Evolutionary conservation across 805 yeast species (phyloP).

Genomic region (Yarrowia osloensis): DNA sequence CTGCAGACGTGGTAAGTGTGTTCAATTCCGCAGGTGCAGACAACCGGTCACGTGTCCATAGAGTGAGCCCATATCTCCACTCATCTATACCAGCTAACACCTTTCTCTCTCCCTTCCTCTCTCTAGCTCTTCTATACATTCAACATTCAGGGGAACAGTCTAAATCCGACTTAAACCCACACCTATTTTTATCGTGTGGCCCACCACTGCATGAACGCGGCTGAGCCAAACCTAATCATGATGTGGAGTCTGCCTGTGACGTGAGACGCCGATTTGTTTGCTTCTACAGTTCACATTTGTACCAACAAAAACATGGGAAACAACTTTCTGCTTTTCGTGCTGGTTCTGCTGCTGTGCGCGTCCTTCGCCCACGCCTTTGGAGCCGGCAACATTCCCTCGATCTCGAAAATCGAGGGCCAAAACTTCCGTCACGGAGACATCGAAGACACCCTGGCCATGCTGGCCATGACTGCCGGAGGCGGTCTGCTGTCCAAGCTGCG

Average conservation of each 20-base stretch:
- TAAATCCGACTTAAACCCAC: not conserved
- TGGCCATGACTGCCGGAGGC: constrained; percentile 35
- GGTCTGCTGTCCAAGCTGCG: constrained; percentile 32
- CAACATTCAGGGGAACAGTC: no score
- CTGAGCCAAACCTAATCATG: constrained; percentile 24
- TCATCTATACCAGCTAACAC: no score
- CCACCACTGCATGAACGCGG: constrained; percentile 7
- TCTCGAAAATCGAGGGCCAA: constrained; percentile 36
- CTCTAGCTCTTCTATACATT: not conserved
- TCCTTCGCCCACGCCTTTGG: constrained; percentile 35
- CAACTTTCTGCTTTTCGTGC: constrained; percentile 1
- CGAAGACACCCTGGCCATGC: constrained; percentile 36
- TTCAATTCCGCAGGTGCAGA: no score
- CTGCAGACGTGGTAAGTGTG: no score
- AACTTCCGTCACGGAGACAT: constrained; percentile 39
- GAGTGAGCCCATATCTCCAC: no score
- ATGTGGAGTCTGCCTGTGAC: not conserved
- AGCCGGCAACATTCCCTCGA: constrained; percentile 38
- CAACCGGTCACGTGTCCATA: not conserved
- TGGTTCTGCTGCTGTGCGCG: constrained; percentile 19
- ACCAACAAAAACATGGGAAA: not conserved
- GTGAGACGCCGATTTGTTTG: no score
- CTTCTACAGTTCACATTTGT: no score
- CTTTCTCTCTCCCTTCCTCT: no score
- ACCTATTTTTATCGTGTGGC: not conserved